Evolutionary conservation across 108 stramenopile genomes (phyloP).

Genomic region (Chaetoceros tenuissimus): DNA sequence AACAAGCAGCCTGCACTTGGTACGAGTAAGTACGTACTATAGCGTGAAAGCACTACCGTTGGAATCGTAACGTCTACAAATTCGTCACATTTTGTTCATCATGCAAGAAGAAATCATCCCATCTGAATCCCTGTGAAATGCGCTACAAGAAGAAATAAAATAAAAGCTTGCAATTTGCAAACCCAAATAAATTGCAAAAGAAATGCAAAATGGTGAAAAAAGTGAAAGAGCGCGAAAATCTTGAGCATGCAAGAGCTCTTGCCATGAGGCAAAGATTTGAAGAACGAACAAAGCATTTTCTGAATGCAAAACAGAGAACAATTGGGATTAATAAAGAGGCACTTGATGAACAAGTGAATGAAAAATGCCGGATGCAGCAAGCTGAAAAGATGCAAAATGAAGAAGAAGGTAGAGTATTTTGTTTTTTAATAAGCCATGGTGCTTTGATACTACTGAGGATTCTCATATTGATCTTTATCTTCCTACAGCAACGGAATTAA

Average conservation of each 20-base stretch:
- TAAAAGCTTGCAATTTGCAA: background rate
- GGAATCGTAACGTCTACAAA: background rate
- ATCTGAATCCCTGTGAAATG: no score
- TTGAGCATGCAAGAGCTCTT: background rate
- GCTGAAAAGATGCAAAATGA: constrained; percentile 1
- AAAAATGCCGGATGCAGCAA: constrained; percentile 4
- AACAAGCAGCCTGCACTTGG: no score
- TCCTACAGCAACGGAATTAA: constrained; percentile 4
- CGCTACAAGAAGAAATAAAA: background rate
- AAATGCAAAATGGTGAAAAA: background rate
- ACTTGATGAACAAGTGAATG: constrained; percentile 7
- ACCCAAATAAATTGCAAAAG: background rate
- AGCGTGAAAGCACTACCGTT: no score
- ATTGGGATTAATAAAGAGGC: constrained; percentile 3
- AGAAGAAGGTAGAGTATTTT: constrained; percentile 3
- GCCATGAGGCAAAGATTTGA: background rate
- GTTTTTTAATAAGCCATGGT: background rate
- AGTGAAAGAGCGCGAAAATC: background rate
- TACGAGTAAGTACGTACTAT: no score
- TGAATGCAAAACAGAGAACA: constrained; percentile 1
- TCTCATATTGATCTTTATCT: background rate
- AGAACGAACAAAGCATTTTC: background rate
- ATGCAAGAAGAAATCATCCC: background rate
- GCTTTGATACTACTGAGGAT: background rate
- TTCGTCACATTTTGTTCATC: background rate